Evolutionary conservation across 768 basidiomycete genomes (phyloP).

Genomic region (Boletus insuetus): DNA sequence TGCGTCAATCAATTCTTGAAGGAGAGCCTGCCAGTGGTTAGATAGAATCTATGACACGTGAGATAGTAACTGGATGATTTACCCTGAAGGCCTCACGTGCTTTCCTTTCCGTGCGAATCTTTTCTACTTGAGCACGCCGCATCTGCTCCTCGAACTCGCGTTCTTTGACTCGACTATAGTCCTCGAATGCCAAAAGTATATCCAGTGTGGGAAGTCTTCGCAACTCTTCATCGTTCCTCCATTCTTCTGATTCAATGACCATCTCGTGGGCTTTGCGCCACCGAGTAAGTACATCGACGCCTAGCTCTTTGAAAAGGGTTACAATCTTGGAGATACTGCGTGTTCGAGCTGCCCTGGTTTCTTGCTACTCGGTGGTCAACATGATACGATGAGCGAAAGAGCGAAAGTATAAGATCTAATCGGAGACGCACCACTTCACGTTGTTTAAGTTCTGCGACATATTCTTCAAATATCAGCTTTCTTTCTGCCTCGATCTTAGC

Average conservation of each 20-base stretch:
- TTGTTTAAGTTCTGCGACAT: slow-evolving; percentile 79
- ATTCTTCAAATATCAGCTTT: slow-evolving; percentile 87
- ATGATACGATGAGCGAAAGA: slow-evolving; percentile 5
- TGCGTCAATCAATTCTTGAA: slow-evolving; percentile 62
- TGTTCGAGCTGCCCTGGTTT: slow-evolving; percentile 69
- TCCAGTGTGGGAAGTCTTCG: slow-evolving; percentile 86
- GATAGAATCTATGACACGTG: not conserved
- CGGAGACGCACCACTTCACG: slow-evolving; percentile 75
- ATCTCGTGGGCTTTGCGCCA: slow-evolving; percentile 85
- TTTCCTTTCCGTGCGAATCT: slow-evolving; percentile 81
- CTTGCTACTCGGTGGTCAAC: slow-evolving; percentile 51
- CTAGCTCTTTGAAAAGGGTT: slow-evolving; percentile 77
- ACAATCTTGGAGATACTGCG: slow-evolving; percentile 85
- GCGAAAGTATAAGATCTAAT: not conserved
- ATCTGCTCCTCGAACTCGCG: slow-evolving; percentile 89
- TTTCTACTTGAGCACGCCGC: slow-evolving; percentile 76
- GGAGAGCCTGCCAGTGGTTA: slow-evolving; percentile 50
- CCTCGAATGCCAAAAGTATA: slow-evolving; percentile 90
- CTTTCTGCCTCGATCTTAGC: slow-evolving; percentile 84
- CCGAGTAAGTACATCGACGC: slow-evolving; percentile 89
- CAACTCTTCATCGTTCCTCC: slow-evolving; percentile 73
- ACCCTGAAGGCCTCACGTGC: slow-evolving; percentile 91
- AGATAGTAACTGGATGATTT: not conserved
- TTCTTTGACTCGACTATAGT: slow-evolving; percentile 87
- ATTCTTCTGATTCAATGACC: slow-evolving; percentile 75